Conservation (phyloP, 306 rosid species). For the Astragalus membranaceus region DNA sequence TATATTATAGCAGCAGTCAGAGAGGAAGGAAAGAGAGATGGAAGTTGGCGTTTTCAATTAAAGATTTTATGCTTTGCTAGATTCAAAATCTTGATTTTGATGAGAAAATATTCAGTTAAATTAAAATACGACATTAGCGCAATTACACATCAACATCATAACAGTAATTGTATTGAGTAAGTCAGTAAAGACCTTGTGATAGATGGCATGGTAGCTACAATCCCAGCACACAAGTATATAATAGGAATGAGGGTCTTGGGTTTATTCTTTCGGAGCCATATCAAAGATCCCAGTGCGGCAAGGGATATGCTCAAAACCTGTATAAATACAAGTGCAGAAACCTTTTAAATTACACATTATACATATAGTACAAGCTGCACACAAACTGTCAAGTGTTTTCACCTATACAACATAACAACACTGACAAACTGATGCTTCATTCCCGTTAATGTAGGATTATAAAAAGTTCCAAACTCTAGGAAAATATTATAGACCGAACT, state of each 20-base stretch:
- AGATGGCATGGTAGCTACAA: slow-evolving; percentile 96
- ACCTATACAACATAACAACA: not conserved
- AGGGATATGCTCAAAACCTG: slow-evolving; percentile 94
- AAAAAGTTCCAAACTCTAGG: not conserved
- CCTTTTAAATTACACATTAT: slow-evolving; percentile 5
- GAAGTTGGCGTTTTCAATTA: not conserved
- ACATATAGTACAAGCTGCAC: not conserved
- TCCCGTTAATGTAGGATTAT: slow-evolving; percentile 8
- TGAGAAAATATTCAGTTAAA: not conserved
- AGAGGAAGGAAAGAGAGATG: not conserved
- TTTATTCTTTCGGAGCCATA: slow-evolving; percentile 97
- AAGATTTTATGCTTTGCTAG: not conserved
- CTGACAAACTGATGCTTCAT: slow-evolving; percentile 2
- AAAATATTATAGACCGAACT: slow-evolving; percentile 1
- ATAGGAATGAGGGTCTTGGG: slow-evolving; percentile 87
- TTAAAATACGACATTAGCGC: not conserved
- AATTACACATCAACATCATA: not conserved
- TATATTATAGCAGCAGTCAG: not conserved
- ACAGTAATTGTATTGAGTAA: not conserved
- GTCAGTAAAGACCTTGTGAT: slow-evolving; percentile 66
- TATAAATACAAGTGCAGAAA: slow-evolving; percentile 19
- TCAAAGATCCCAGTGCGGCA: slow-evolving; percentile 91
- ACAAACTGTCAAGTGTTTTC: not conserved
- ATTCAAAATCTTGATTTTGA: not conserved
- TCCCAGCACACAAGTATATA: slow-evolving; percentile 69